A percentile compares a stretch with the other conserved stretches of the same genome.
phyloP scores from a whole-genome alignment of 345 rosid species.

The Theobroma cacao region DNA sequence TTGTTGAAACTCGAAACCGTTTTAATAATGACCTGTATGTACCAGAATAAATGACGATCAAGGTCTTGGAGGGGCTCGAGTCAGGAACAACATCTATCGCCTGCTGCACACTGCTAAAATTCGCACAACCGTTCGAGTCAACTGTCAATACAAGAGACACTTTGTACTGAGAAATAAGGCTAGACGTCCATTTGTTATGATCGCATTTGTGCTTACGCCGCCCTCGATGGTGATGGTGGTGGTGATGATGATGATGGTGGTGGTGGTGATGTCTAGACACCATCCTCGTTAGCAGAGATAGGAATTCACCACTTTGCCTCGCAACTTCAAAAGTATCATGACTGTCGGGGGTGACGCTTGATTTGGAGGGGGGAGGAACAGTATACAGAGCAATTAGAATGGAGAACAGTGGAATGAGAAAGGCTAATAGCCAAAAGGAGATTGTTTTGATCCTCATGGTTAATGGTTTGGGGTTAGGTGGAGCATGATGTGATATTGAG shows the following conservation, averaged over 20 bases:
- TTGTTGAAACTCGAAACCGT: not conserved
- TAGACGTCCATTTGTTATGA: constrained; percentile 34
- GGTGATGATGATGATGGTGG: constrained; percentile 1
- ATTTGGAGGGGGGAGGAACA: constrained; percentile 5
- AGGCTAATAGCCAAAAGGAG: constrained; percentile 39
- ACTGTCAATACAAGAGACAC: constrained; percentile 57
- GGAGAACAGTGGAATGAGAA: constrained; percentile 36
- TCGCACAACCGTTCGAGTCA: constrained; percentile 58
- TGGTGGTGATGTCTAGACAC: not conserved
- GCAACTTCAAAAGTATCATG: not conserved
- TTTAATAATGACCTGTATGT: constrained; percentile 57
- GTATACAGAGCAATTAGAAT: constrained; percentile 23
- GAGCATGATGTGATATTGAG: not conserved
- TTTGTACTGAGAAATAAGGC: constrained; percentile 28
- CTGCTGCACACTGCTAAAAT: constrained; percentile 66
- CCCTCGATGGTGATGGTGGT: constrained; percentile 20
- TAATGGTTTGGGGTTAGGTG: not conserved
- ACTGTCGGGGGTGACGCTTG: not conserved
- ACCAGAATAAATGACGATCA: constrained; percentile 63
- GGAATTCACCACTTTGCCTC: constrained; percentile 15
- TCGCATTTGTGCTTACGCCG: constrained; percentile 26
- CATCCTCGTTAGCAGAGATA: constrained; percentile 6
- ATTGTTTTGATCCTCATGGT: constrained; percentile 27
- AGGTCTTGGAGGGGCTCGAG: constrained; percentile 46
- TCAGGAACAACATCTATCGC: constrained; percentile 72